phyloP scores from a whole-genome alignment of 768 basidiomycete species.

The Pleurotus salmoneostramineus region DNA sequence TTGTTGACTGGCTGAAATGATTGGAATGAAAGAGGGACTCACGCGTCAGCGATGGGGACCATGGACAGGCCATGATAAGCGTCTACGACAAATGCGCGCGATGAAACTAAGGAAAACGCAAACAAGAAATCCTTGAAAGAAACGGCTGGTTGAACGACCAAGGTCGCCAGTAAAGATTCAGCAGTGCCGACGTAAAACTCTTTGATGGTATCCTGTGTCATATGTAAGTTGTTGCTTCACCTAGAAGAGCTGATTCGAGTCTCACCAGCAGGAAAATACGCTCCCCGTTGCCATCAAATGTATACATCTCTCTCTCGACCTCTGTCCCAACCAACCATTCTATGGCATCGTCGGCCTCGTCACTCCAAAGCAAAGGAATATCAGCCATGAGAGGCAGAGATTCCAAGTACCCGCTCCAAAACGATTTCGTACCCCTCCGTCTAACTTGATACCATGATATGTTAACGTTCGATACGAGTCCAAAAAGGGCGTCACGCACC shows the following conservation, averaged over 20 bases:
- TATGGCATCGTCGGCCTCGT: slow-evolving; percentile 19
- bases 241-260: not conserved
- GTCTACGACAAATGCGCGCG: slow-evolving; percentile 82
- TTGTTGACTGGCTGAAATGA: slow-evolving; percentile 41
- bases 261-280: not conserved
- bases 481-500: slow-evolving; percentile 32
- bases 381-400: slow-evolving; percentile 56
- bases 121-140: slow-evolving; percentile 41
- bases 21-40: slow-evolving; percentile 31
- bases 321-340: slow-evolving; percentile 43
- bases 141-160: slow-evolving; percentile 7
- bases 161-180: slow-evolving; percentile 23
- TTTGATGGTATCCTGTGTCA: slow-evolving; percentile 26
- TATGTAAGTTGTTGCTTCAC: not conserved
- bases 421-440: slow-evolving; percentile 41
- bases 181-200: slow-evolving; percentile 31
- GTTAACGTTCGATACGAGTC: not conserved
- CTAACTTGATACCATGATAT: slow-evolving; percentile 26
- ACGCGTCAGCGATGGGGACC: slow-evolving; percentile 86
- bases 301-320: slow-evolving; percentile 15
- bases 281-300: not conserved
- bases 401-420: slow-evolving; percentile 65
- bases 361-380: slow-evolving; percentile 61
- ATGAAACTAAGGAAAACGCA: slow-evolving; percentile 66
- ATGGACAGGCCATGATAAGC: slow-evolving; percentile 76